Evolutionary conservation across 805 yeast genomes (phyloP), one percentile per base, ranked within the genome.

Genomic region (Ogataea corticis): DNA sequence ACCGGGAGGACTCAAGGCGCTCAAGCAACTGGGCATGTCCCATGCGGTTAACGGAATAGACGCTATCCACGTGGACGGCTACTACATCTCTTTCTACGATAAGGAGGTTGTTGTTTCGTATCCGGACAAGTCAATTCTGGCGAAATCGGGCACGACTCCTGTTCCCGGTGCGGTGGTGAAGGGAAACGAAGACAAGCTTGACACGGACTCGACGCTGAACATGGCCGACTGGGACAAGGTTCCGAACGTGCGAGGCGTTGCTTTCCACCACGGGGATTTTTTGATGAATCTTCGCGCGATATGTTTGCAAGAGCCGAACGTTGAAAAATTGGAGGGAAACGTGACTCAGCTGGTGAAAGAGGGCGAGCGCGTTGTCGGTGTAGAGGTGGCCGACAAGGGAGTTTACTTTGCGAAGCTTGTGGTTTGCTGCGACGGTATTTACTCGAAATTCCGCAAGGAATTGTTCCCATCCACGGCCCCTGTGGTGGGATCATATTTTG

Each of bases 221-320:
- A 49, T 68, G 16, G 58, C 65, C 28, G 81, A 72, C 7, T 86
- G 83, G 78, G 90, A 85, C 48, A 70, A 69, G 12, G 76, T 70
- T 52, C 81, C 77, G 45, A 67, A 75, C 3, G 78, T 76, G 3
- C 66, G 75, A 55, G 99, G 99, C 45, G 86, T 87, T 4, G 85
- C 96, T 1, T 90, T 94, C 70, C 96, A 89, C 58, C 97, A 94
- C 63, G 99, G 99, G 16, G 82, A 80, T 46, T 94, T 94, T 58
- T 75, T 94, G 42, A 71, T 72, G 64, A 89, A 89, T 59, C 73
- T 94, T 53, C 78, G 99, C 54, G 59, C 63, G 12, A 79, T 86
- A n/a, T 91, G 87, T 16, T 71, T 75, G 39, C 62, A 61, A 7
- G 94, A 90, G 56, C 74, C 79, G 33, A 89, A 90, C 57, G 87